phyloP scores from a whole-genome alignment of 495 filamentous ascomycete species.

The Hyaloscypha hepaticicola region DNA sequence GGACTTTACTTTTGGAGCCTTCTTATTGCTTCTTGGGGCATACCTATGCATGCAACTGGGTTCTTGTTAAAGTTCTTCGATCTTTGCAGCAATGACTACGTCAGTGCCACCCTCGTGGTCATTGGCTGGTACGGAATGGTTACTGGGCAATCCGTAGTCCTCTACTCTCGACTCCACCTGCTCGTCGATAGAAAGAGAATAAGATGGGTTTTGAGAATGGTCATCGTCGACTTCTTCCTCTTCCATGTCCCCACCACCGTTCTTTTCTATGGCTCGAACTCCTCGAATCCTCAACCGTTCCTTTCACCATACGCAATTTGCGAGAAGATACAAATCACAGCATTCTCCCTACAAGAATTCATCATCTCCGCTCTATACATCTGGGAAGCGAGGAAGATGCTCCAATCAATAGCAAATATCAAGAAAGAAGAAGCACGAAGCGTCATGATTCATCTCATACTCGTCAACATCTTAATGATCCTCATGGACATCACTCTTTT shows the following conservation, averaged over 20 bases:
- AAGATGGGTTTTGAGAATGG: constrained; percentile 55
- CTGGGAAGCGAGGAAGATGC: constrained; percentile 49
- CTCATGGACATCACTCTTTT: constrained; percentile 50
- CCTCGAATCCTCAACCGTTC: constrained; percentile 35
- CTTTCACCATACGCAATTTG: constrained; percentile 49
- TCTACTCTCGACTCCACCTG: constrained; percentile 64
- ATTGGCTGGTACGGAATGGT: constrained; percentile 66
- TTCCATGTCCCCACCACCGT: constrained; percentile 58
- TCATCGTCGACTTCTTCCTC: constrained; percentile 53
- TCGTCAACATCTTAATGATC: constrained; percentile 51
- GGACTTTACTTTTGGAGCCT: constrained; percentile 47
- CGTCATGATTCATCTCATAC: constrained; percentile 47
- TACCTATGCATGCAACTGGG: constrained; percentile 57
- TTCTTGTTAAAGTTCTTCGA: constrained; percentile 61
- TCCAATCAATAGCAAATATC: constrained; percentile 39
- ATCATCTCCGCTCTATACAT: constrained; percentile 59
- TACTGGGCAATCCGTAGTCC: constrained; percentile 63
- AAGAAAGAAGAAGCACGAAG: constrained; percentile 14
- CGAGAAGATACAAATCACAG: constrained; percentile 57
- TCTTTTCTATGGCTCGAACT: constrained; percentile 53
- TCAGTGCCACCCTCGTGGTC: constrained; percentile 40
- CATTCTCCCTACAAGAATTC: constrained; percentile 57
- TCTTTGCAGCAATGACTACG: constrained; percentile 31
- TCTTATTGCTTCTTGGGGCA: constrained; percentile 45
- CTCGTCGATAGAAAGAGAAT: constrained; percentile 34